These are phyloP conservation scores for Colletotrichum sp. DNA, from an alignment of 2,329 filamentous ascomycete genomes.

Conservation along the genomic window DNA sequence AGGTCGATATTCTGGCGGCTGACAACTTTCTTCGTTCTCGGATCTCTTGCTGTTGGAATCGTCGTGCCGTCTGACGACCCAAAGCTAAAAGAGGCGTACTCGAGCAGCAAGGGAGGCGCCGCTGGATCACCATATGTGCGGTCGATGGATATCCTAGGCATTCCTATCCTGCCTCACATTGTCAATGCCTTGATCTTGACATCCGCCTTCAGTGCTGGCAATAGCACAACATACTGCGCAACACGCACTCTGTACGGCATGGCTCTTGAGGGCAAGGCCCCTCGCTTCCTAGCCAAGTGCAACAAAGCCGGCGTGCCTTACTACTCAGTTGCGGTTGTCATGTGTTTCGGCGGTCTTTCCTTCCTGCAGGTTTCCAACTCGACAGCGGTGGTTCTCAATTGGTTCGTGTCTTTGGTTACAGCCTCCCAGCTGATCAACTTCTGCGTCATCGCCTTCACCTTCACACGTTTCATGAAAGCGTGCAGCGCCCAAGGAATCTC, in stretches of 20 bases:
- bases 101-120: background rate
- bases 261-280: background rate
- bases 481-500: background rate
- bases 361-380: background rate
- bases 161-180: background rate
- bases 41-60: background rate
- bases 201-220: background rate
- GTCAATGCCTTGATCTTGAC: background rate
- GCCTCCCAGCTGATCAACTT: background rate
- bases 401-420: background rate
- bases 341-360: background rate
- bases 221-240: background rate
- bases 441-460: background rate
- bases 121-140: background rate
- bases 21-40: background rate
- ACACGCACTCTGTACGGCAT: background rate
- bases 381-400: background rate
- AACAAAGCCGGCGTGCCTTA: background rate
- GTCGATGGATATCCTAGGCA: background rate
- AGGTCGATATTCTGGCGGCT: background rate
- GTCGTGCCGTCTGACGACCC: background rate
- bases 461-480: background rate
- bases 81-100: background rate
- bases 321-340: background rate
- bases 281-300: background rate